A percentile compares a stretch with the other conserved stretches of the same genome.
Conservation (phyloP, 257 asterid species). For the Solanum pinnatisectum region DNA sequence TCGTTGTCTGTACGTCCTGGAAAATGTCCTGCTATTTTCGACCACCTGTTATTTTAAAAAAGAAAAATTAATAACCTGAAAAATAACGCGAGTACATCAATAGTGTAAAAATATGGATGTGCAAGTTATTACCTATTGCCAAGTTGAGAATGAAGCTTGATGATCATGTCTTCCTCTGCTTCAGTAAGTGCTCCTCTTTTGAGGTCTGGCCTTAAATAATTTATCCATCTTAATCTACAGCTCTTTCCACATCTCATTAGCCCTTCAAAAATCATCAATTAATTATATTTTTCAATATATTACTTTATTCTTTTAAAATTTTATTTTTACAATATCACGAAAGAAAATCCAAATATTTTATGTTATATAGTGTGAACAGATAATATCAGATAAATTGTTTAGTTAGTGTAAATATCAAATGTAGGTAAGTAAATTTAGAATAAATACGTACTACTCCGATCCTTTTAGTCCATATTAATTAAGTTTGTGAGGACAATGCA, state of each 20-base stretch:
- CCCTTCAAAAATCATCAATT: constrained; percentile 22
- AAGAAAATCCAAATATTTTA: not conserved
- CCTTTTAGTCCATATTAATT: not conserved
- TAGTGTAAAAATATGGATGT: not conserved
- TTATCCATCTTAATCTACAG: constrained; percentile 84
- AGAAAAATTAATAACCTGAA: not conserved
- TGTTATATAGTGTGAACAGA: not conserved
- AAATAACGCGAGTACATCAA: not conserved
- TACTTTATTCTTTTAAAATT: not conserved
- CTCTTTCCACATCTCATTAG: constrained; percentile 87
- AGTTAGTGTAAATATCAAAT: not conserved
- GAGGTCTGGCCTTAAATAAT: constrained; percentile 74
- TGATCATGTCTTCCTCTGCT: constrained; percentile 76
- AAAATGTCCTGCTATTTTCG: constrained; percentile 75
- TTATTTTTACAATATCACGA: not conserved
- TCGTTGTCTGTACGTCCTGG: constrained; percentile 47
- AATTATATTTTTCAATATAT: not conserved
- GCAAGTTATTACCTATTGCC: constrained; percentile 53
- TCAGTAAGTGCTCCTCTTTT: constrained; percentile 78
- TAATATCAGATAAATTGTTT: no score
- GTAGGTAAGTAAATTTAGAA: not conserved
- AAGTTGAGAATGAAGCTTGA: constrained; percentile 64
- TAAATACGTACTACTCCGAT: not conserved
- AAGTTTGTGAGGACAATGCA: not conserved
- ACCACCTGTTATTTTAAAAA: constrained; percentile 44